Evolutionary conservation across 1,284 basidiomycete genomes (phyloP), one percentile per base, ranked within the genome.

Genomic region (Abortiporus biennis): DNA sequence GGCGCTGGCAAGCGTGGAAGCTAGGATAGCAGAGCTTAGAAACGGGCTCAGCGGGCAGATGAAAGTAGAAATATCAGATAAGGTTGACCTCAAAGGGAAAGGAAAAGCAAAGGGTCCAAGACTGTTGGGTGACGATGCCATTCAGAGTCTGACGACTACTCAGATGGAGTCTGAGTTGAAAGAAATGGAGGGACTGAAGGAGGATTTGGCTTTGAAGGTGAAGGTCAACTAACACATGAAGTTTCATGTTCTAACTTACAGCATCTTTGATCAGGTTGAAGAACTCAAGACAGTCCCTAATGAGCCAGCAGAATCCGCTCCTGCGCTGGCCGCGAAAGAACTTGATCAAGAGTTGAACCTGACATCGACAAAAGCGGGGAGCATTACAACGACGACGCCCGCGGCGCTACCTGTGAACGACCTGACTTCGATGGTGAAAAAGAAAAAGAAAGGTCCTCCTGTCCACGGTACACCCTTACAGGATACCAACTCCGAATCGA

Each of bases 171-270:
- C 63, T 6, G 89, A 93, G 61, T 68, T 84, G 25, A 86, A 85
- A 56, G 92, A 94, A 43, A 64, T 92, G 30, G 66, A 71, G 42
- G 82, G 72, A n/a, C 62, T 94, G 32, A 78, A 76, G 51, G 81
- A 82, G 50, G 92, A 94, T 57, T 65, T 95, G 21, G 81, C 82
- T 4, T 62, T 85, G 38, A 93, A 93, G 80, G 89, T 86, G 30
- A 13, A 45, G 25, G 9, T n/a, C n/a, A n/a, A n/a, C n/a, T n/a
- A n/a, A n/a, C n/a, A n/a, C n/a, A 32, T 62, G 44, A 17, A 27
- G 15, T 35, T 20, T 40, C 33, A 6, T 2, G 37, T 23, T 17
- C 21, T 35, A 6, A 21, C 6, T 31, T 25, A 11, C 30, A 36
- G 13, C 15, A 17, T 17, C 6, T 9, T 29, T 30, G 3, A 11